Evolutionary conservation across 2,329 filamentous ascomycete genomes (phyloP).

Genomic region (Curvularia hawaiiensis): DNA sequence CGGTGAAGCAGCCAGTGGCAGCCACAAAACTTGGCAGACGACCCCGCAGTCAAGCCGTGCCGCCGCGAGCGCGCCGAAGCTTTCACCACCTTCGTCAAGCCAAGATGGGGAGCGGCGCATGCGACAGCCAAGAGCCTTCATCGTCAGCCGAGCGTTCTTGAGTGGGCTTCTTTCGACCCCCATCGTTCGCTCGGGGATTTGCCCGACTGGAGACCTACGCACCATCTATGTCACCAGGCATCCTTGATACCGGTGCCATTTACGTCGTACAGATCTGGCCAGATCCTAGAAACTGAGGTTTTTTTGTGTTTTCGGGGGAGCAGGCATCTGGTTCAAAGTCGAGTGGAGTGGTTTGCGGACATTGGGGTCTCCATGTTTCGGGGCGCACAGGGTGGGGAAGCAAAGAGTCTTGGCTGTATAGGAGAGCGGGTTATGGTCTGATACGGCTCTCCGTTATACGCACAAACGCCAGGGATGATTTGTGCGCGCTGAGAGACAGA

Average conservation of each 20-base stretch:
- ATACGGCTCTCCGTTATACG: conserved; percentile 1
- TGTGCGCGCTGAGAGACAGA: neutral
- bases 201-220: conserved; percentile 1
- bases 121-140: conserved; percentile 13
- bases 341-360: conserved; percentile 1
- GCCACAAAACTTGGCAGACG: conserved; percentile 36
- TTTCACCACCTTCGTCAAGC: conserved; percentile 22
- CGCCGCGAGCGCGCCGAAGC: conserved; percentile 19
- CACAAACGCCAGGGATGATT: conserved; percentile 1
- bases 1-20: conserved; percentile 27
- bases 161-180: conserved; percentile 42
- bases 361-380: neutral
- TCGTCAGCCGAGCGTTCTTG: conserved; percentile 40
- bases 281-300: neutral
- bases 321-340: conserved; percentile 1
- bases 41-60: conserved; percentile 25
- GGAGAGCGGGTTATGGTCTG: conserved; percentile 6
- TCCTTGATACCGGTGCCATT: neutral
- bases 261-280: neutral
- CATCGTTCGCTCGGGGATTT: conserved; percentile 9
- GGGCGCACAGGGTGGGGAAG: conserved; percentile 7
- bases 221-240: neutral
- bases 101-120: conserved; percentile 19
- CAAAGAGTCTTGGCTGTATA: conserved; percentile 7
- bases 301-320: conserved; percentile 5